Conservation (phyloP, 805 yeast species). For the Myxozyma vanderwaltii region DNA sequence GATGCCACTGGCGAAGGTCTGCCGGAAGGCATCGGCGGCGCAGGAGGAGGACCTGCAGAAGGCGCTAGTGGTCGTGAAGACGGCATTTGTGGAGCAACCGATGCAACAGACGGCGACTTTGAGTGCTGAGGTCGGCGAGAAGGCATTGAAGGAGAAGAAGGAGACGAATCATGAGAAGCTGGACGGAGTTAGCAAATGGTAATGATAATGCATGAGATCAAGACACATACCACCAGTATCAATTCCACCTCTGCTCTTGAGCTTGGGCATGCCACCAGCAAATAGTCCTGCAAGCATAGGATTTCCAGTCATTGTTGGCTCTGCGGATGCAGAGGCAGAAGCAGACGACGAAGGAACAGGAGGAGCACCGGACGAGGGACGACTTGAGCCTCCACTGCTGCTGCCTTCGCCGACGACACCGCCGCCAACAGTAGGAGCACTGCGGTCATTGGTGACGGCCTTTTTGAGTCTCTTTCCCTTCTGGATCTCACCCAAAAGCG, state of each 20-base stretch:
- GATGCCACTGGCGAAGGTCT: slow-evolving; percentile 7
- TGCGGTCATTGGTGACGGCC: slow-evolving; percentile 66
- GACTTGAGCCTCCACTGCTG: slow-evolving; percentile 13
- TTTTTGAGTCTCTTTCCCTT: slow-evolving; percentile 65
- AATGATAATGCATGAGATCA: background rate
- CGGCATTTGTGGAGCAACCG: slow-evolving; percentile 22
- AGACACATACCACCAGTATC: slow-evolving; percentile 34
- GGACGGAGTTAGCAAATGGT: background rate
- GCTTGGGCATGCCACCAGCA: slow-evolving; percentile 79
- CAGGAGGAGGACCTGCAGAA: slow-evolving; percentile 30
- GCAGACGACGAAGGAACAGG: slow-evolving; percentile 26
- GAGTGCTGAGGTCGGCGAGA: slow-evolving; percentile 27
- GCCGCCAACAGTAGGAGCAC: slow-evolving; percentile 57
- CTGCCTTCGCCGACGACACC: slow-evolving; percentile 39
- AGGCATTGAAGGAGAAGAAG: slow-evolving; percentile 23
- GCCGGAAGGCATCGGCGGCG: slow-evolving; percentile 21
- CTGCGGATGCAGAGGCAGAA: slow-evolving; percentile 2
- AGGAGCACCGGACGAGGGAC: slow-evolving; percentile 5
- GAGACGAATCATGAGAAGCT: slow-evolving; percentile 11
- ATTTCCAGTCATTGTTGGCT: slow-evolving; percentile 5
- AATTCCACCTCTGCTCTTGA: slow-evolving; percentile 51
- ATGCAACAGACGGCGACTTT: slow-evolving; percentile 17
- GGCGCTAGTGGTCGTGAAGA: slow-evolving; percentile 6
- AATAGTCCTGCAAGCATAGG: slow-evolving; percentile 59
- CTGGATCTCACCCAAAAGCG: slow-evolving; percentile 77